Evolutionary conservation across 768 basidiomycete species (phyloP).

Genomic region (Suillus subaureus): DNA sequence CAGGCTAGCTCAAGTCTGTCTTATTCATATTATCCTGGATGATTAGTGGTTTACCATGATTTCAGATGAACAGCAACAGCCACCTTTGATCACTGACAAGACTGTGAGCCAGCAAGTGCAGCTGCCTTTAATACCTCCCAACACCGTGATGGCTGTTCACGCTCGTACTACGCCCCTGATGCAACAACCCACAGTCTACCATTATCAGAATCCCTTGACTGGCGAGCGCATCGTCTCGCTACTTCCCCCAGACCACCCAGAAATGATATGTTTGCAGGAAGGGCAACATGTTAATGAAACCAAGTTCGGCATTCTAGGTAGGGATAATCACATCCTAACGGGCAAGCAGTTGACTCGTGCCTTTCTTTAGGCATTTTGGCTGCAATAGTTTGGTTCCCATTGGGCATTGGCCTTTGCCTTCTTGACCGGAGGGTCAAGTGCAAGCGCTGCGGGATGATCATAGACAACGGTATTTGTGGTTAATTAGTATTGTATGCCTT

Average conservation of each 20-base stretch:
- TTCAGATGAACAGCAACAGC: constrained; percentile 13
- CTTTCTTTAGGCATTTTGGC: constrained; percentile 64
- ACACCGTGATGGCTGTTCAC: constrained; percentile 22
- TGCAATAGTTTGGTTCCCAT: constrained; percentile 84
- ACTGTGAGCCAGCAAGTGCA: constrained; percentile 15
- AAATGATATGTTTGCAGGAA: constrained; percentile 83
- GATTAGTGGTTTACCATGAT: constrained; percentile 3
- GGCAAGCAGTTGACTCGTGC: constrained; percentile 1
- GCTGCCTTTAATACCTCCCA: constrained; percentile 14
- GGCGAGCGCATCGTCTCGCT: constrained; percentile 60
- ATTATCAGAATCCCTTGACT: constrained; percentile 67
- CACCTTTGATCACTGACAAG: constrained; percentile 14
- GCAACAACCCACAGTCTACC: constrained; percentile 57
- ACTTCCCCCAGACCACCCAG: constrained; percentile 76
- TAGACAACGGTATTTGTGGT: constrained; percentile 42
- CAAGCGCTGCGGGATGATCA: constrained; percentile 43
- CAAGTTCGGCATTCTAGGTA: constrained; percentile 72
- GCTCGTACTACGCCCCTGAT: constrained; percentile 30
- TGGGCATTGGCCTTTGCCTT: constrained; percentile 77
- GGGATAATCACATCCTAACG: constrained; percentile 17
- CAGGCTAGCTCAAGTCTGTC: constrained; percentile 31
- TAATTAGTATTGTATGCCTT: constrained; percentile 8
- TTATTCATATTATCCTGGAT: not conserved
- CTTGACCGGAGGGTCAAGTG: constrained; percentile 75
- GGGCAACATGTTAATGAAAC: constrained; percentile 68